Conservation (phyloP, 164 flowering plant species). For the Tinospora cordifolia region DNA sequence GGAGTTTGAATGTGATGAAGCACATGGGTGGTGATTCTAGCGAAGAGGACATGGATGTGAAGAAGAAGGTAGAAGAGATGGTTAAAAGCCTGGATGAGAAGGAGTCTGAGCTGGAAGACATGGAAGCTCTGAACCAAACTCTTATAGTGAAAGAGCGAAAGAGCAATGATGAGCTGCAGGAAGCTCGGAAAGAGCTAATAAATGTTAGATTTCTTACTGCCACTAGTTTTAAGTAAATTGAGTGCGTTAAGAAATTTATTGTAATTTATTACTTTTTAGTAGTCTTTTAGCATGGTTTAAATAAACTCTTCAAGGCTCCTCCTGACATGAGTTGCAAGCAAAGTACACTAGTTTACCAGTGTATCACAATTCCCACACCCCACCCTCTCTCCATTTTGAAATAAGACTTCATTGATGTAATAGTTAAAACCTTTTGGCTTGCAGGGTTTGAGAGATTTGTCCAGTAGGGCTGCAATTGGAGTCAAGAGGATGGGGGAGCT, state of each 20-base stretch:
- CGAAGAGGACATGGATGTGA: constrained; percentile 37
- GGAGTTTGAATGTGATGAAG: constrained; percentile 47
- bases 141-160: constrained; percentile 18
- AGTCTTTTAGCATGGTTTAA: too few relatives aligned
- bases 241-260: neutral
- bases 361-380: too few relatives aligned
- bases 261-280: too few relatives aligned
- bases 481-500: constrained; percentile 86
- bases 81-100: constrained; percentile 12
- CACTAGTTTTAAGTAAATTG: neutral
- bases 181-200: constrained; percentile 61
- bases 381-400: too few relatives aligned
- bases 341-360: neutral
- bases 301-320: neutral
- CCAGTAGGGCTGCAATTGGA: constrained; percentile 35
- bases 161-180: constrained; percentile 58
- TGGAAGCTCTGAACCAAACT: constrained; percentile 16
- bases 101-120: constrained; percentile 10
- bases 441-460: constrained; percentile 50
- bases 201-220: constrained; percentile 23
- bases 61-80: constrained; percentile 28
- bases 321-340: neutral
- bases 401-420: neutral
- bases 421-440: neutral
- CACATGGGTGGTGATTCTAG: constrained; percentile 34